Evolutionary conservation across 805 yeast species (phyloP).

Genomic region (Ogataea corticis): DNA sequence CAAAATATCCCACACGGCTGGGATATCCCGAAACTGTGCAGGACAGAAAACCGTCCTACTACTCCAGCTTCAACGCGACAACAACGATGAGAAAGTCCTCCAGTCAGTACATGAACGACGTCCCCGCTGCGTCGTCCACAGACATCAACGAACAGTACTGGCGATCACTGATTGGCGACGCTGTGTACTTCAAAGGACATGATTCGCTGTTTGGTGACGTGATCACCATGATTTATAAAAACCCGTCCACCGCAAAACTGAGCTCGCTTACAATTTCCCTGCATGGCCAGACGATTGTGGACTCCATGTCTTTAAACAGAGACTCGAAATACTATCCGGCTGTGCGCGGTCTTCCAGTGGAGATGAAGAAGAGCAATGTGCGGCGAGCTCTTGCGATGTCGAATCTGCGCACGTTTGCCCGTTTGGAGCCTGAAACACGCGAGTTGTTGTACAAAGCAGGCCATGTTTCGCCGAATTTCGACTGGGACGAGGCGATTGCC

Average conservation of each 20-base stretch:
- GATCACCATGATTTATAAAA: conserved; percentile 52
- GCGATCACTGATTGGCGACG: conserved; percentile 44
- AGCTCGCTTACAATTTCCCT: conserved; percentile 57
- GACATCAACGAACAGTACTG: conserved; percentile 36
- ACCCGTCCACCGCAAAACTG: conserved; percentile 45
- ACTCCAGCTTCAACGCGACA: conserved; percentile 20
- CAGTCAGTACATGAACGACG: conserved; percentile 20
- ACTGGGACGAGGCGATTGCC: conserved; percentile 82
- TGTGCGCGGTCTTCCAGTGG: conserved; percentile 59
- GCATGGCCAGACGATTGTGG: conserved; percentile 65
- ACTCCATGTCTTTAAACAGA: conserved; percentile 55
- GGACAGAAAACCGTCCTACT: conserved; percentile 20
- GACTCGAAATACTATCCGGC: conserved; percentile 78
- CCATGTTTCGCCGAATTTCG: conserved; percentile 29
- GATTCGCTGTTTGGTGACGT: conserved; percentile 50
- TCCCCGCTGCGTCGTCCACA: conserved; percentile 9
- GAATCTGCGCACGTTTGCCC: conserved; percentile 63
- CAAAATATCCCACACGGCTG: neutral
- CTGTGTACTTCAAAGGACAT: conserved; percentile 53
- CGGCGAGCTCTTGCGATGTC: conserved; percentile 78
- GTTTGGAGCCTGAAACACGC: conserved; percentile 40
- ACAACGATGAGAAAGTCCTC: conserved; percentile 23
- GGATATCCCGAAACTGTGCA: neutral
- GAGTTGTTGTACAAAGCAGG: conserved; percentile 19
- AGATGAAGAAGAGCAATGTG: conserved; percentile 55